phyloP scores from a whole-genome alignment of 768 basidiomycete genomes.

The Kwoniella bestiolae region DNA sequence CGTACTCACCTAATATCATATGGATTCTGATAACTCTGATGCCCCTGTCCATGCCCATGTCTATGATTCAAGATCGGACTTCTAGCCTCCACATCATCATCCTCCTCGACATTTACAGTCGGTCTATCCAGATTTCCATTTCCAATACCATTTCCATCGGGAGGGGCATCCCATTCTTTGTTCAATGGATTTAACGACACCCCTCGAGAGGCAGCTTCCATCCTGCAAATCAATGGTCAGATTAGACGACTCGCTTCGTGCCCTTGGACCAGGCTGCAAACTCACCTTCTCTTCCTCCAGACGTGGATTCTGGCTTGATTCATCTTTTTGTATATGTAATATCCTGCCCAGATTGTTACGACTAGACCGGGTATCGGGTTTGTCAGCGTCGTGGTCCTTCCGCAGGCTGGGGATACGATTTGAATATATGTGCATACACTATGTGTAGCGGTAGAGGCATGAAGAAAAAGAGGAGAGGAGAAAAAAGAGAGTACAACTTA shows the following conservation, averaged over 20 bases:
- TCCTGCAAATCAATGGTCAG: slow-evolving; percentile 12
- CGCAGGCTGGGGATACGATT: no score
- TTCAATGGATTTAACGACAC: slow-evolving; percentile 22
- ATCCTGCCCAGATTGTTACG: slow-evolving; percentile 63
- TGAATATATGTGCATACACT: neutral
- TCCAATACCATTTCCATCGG: no score
- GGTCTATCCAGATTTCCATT: slow-evolving; percentile 6
- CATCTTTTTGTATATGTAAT: slow-evolving; percentile 60
- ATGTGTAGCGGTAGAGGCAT: no score
- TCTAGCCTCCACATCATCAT: slow-evolving; percentile 39
- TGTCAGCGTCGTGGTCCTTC: no score
- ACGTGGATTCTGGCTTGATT: slow-evolving; percentile 48
- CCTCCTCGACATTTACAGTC: neutral
- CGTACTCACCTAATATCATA: slow-evolving; percentile 45
- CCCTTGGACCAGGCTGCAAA: no score
- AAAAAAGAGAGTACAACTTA: slow-evolving; percentile 17
- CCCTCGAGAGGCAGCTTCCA: slow-evolving; percentile 40
- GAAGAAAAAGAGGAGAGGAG: neutral
- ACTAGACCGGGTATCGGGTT: slow-evolving; percentile 35
- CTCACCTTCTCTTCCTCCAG: slow-evolving; percentile 51
- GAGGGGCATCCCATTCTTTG: slow-evolving; percentile 18
- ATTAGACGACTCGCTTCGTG: neutral
- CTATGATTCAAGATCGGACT: slow-evolving; percentile 33
- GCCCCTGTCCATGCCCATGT: neutral
- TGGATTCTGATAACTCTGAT: slow-evolving; percentile 36